Evolutionary conservation across 2,329 filamentous ascomycete species (phyloP).

Genomic region (Aspergillus niger): DNA sequence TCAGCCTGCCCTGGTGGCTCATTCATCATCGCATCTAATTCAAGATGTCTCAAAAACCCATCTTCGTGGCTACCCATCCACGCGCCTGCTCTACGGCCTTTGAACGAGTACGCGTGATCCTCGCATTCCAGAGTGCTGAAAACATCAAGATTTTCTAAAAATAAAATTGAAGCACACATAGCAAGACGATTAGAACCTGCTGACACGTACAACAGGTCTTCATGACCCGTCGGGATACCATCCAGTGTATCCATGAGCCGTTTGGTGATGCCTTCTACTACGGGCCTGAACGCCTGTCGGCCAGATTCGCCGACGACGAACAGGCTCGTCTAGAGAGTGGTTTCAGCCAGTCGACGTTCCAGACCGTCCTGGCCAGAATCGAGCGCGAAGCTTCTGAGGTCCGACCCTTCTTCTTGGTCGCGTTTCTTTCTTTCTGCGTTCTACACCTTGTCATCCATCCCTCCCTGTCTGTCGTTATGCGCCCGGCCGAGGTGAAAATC

Average conservation of each 20-base stretch:
- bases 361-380: constrained; percentile 73
- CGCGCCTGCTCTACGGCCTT: constrained; percentile 96
- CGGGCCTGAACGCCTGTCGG: constrained; percentile 82
- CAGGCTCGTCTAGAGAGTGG: constrained; percentile 46
- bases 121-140: background rate
- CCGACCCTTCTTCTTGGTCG: constrained; percentile 40
- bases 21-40: background rate
- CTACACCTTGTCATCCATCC: background rate
- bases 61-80: constrained; percentile 93
- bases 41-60: constrained; percentile 72
- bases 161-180: too few relatives aligned
- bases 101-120: constrained; percentile 69
- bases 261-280: constrained; percentile 98
- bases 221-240: constrained; percentile 83
- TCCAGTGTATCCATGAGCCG: constrained; percentile 88
- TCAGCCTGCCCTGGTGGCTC: background rate
- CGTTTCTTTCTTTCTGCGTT: constrained; percentile 22
- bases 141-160: too few relatives aligned
- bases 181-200: background rate
- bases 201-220: constrained; percentile 67
- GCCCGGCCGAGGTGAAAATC: constrained; percentile 5
- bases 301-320: constrained; percentile 74
- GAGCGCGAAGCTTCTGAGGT: constrained; percentile 74
- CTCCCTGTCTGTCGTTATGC: background rate
- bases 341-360: constrained; percentile 48